A percentile compares a stretch with the other conserved stretches of the same genome.
These are phyloP conservation scores for Rosa lucieae DNA, from an alignment of 306 rosid genomes.

Conservation along the genomic window DNA sequence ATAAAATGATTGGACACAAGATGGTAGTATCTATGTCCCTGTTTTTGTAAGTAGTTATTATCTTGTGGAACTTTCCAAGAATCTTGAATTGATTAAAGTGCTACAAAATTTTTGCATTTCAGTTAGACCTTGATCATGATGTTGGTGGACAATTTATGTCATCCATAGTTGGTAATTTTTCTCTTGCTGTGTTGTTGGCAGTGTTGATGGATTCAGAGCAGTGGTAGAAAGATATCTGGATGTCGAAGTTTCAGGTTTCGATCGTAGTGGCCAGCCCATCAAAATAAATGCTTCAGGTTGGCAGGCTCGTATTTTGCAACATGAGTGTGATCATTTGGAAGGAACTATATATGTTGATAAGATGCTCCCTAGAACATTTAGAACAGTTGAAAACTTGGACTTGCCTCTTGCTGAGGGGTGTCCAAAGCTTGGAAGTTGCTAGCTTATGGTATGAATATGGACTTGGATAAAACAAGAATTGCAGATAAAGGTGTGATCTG, in stretches of 20 bases:
- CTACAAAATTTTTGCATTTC: background rate
- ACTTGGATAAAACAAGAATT: background rate
- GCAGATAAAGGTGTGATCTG: background rate
- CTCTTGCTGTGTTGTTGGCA: constrained; percentile 33
- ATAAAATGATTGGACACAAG: background rate
- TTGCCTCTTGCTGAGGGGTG: constrained; percentile 83
- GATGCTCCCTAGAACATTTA: constrained; percentile 81
- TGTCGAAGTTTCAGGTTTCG: constrained; percentile 82
- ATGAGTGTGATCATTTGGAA: constrained; percentile 90
- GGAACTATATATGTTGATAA: constrained; percentile 87
- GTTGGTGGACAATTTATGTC: background rate
- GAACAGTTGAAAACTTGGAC: constrained; percentile 64
- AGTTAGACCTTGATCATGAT: background rate
- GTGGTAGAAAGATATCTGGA: constrained; percentile 79
- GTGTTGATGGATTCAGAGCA: constrained; percentile 87
- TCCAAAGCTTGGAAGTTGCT: constrained; percentile 69
- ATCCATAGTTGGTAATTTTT: background rate
- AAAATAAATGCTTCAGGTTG: constrained; percentile 74
- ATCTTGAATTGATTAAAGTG: background rate
- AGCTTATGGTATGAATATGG: constrained; percentile 14
- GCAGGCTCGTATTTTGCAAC: constrained; percentile 94
- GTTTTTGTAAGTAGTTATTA: background rate
- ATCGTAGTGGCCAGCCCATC: constrained; percentile 64
- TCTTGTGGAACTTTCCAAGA: background rate
- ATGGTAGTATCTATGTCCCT: background rate